phyloP scores from a whole-genome alignment of 257 asterid genomes.

The Solanum piurae region DNA sequence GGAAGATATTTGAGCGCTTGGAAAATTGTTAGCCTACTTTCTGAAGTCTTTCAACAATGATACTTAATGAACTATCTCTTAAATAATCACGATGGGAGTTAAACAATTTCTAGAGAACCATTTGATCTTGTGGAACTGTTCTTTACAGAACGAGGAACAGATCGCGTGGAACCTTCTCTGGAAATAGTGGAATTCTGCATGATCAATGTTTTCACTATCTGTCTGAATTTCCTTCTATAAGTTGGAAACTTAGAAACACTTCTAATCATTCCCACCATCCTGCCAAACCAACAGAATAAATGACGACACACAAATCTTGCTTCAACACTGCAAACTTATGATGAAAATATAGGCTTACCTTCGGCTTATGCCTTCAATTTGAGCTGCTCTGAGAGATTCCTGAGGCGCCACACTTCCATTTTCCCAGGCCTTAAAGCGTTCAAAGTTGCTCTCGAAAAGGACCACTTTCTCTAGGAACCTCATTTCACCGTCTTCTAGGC shows the following conservation, averaged over 20 bases:
- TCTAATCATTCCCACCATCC: slow-evolving; percentile 74
- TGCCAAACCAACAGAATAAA: slow-evolving; percentile 13
- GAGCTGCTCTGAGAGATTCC: slow-evolving; percentile 78
- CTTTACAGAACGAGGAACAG: slow-evolving; percentile 23
- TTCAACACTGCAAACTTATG: neutral
- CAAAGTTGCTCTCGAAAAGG: slow-evolving; percentile 44
- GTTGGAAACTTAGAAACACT: slow-evolving; percentile 74
- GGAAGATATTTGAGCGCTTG: neutral
- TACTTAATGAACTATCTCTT: neutral
- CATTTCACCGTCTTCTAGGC: slow-evolving; percentile 59
- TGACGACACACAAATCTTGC: neutral
- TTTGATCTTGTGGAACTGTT: slow-evolving; percentile 32
- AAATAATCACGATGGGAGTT: neutral
- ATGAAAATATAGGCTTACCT: slow-evolving; percentile 31
- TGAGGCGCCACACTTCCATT: slow-evolving; percentile 51
- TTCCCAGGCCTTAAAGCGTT: slow-evolving; percentile 63
- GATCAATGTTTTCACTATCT: slow-evolving; percentile 59
- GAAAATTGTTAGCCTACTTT: neutral
- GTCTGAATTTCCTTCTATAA: slow-evolving; percentile 61
- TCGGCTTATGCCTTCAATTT: slow-evolving; percentile 78
- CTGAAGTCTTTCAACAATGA: neutral
- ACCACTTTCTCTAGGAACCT: slow-evolving; percentile 55
- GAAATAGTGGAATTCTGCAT: slow-evolving; percentile 10
- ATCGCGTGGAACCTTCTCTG: slow-evolving; percentile 35
- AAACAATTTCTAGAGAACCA: slow-evolving; percentile 47